Evolutionary conservation across 495 filamentous ascomycete genomes (phyloP), one percentile per base, ranked within the genome.

Genomic region (Tuber indicum): DNA sequence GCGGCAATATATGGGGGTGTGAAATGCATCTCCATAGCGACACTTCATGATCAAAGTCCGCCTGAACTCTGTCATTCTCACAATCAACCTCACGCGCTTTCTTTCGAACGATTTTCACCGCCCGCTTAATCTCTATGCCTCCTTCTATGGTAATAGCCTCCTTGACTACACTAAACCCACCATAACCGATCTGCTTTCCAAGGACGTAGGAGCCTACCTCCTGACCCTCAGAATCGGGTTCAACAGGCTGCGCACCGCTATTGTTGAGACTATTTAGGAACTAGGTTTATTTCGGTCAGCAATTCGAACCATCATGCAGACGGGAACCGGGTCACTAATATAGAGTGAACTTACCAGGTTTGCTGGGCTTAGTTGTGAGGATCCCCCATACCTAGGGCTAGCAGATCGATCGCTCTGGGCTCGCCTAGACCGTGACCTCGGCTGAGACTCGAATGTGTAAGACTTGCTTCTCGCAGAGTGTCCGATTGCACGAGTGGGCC

Each of bases 51-150:
- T 92, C 91, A 75, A 93, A 92, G 76, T 92, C 89, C 6, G 90
- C 89, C 79, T 93, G 91, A 36, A 91, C 85, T 76, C 88, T 87
- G 42, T 93, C 91, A 75, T 92, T 92, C 79, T 92, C 90, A 77
- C 90, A 90, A 43, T 86, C 87, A 77, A 87, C 88, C 46, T 87
- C 88, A 12, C 84, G 78, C 17, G 90, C 84, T 43, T 88, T 86
- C 78, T 91, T 92, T 72, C 88, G 89, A 10, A 93, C 91, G 77
- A 93, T 91, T 81, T 93, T 93, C 75, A 93, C 91, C 0, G 91
- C 91, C 36, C 86, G 86, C 52, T 85, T 87, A 4, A 90, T 86
- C 73, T 86, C 84, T 58, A 87, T 86, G 42, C 86, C 84, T 69
- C 87, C 85, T 73, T 91, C 89, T 49, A 92, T 89, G 58, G 91